phyloP scores from a whole-genome alignment of 2,329 filamentous ascomycete genomes.

The Clonostachys rosea region DNA sequence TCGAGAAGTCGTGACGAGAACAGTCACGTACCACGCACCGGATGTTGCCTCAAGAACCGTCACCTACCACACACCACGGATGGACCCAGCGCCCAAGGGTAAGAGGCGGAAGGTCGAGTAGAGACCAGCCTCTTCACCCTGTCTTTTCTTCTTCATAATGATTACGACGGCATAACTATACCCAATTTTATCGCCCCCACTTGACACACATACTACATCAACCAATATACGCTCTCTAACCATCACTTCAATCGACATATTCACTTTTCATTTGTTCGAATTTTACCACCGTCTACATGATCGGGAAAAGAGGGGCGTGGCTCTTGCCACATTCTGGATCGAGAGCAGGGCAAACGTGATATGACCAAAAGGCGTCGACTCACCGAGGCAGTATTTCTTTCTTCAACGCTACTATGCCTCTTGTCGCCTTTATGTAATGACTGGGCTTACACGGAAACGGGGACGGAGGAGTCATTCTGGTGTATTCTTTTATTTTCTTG shows the following conservation, averaged over 20 bases:
- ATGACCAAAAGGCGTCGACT: too few relatives aligned
- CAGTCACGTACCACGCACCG: slow-evolving; percentile 82
- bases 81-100: slow-evolving; percentile 86
- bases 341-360: too few relatives aligned
- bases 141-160: background rate
- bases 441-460: background rate
- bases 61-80: slow-evolving; percentile 73
- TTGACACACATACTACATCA: background rate
- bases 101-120: slow-evolving; percentile 75
- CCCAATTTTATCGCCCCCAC: background rate
- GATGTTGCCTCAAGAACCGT: slow-evolving; percentile 94
- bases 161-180: slow-evolving; percentile 4
- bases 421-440: slow-evolving; percentile 1
- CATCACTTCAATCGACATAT: background rate
- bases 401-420: slow-evolving; percentile 1
- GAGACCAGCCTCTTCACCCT: slow-evolving; percentile 3
- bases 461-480: background rate
- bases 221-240: background rate
- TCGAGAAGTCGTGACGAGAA: slow-evolving; percentile 88
- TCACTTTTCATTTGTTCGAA: background rate
- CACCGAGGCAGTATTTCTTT: too few relatives aligned
- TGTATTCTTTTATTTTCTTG: background rate
- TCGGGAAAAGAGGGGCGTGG: background rate
- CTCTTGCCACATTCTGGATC: background rate
- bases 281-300: background rate